Evolutionary conservation across 176 grass and related monocot species (phyloP).

Genomic region (Calamus simplicifolius): DNA sequence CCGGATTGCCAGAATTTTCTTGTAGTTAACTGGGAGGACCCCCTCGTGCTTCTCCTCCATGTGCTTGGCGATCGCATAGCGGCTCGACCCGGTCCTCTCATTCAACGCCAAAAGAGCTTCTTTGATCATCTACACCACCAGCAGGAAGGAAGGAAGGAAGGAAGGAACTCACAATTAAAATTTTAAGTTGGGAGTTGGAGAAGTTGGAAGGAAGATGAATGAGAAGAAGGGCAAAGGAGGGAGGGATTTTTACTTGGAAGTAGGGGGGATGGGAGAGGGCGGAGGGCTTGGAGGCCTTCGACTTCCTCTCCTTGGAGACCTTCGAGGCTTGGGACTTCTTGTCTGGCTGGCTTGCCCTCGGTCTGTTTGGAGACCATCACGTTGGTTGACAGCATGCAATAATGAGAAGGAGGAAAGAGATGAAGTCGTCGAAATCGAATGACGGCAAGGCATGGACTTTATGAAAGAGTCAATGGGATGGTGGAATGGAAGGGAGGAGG

Average conservation of each 20-base stretch:
- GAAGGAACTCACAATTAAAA: not conserved
- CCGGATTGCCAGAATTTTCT: slow-evolving; percentile 76
- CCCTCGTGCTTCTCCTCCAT: slow-evolving; percentile 67
- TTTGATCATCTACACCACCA: slow-evolving; percentile 66
- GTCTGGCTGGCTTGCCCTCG: not conserved
- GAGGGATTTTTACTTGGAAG: slow-evolving; percentile 46
- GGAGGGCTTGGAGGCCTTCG: slow-evolving; percentile 31
- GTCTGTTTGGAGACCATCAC: too few relatives aligned
- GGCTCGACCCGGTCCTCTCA: slow-evolving; percentile 49
- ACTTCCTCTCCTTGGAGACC: slow-evolving; percentile 32
- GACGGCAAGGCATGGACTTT: too few relatives aligned
- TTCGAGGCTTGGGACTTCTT: not conserved
- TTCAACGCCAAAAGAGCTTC: slow-evolving; percentile 65
- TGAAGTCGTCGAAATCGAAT: too few relatives aligned
- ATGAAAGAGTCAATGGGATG: too few relatives aligned
- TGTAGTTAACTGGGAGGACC: slow-evolving; percentile 60
- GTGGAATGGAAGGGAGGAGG: too few relatives aligned
- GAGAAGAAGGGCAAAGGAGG: not conserved
- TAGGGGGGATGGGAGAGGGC: slow-evolving; percentile 49
- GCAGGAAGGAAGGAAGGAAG: not conserved
- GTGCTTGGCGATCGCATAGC: slow-evolving; percentile 72
- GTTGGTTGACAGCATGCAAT: too few relatives aligned
- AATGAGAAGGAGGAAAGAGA: too few relatives aligned
- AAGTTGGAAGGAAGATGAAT: not conserved
- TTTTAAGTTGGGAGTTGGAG: not conserved